Percentiles rank a stretch among this genome's conserved stretches.
These are phyloP conservation scores for Saccharomycopsis fermentans DNA, from an alignment of 805 yeast genomes.

Conservation along the genomic window DNA sequence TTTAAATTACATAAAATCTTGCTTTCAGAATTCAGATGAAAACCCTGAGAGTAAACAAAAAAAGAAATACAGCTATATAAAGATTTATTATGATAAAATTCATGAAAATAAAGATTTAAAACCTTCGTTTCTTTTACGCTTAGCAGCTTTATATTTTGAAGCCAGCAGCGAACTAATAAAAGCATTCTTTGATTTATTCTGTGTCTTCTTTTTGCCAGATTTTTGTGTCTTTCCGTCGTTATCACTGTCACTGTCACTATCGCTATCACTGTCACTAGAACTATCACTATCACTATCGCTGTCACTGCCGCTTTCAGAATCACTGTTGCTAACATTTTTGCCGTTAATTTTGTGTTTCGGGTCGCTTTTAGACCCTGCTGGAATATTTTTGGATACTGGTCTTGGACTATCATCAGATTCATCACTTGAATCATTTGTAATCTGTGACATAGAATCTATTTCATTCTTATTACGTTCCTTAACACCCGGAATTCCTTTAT, in stretches of 20 bases:
- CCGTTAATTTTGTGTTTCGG: background rate
- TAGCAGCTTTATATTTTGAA: background rate
- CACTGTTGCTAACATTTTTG: constrained; percentile 6
- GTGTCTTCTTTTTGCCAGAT: background rate
- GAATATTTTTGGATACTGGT: background rate
- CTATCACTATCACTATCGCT: constrained; percentile 11
- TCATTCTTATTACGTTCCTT: constrained; percentile 27
- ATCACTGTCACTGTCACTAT: constrained; percentile 1
- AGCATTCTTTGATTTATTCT: constrained; percentile 1
- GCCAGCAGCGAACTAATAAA: background rate
- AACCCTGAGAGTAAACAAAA: too few species aligned
- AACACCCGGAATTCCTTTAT: constrained; percentile 62
- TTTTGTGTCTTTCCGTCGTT: background rate
- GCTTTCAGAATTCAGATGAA: too few species aligned
- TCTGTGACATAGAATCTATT: background rate
- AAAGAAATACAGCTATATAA: too few species aligned
- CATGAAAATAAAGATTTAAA: background rate
- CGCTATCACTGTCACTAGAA: constrained; percentile 17
- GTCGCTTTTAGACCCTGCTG: background rate
- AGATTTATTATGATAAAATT: background rate
- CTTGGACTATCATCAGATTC: background rate
- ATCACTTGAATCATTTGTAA: background rate
- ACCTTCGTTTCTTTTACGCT: background rate
- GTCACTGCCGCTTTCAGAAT: constrained; percentile 16
- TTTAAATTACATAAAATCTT: background rate